These are phyloP conservation scores for Poteriospumella lacustris DNA, from an alignment of 108 stramenopile genomes.

Conservation along the genomic window DNA sequence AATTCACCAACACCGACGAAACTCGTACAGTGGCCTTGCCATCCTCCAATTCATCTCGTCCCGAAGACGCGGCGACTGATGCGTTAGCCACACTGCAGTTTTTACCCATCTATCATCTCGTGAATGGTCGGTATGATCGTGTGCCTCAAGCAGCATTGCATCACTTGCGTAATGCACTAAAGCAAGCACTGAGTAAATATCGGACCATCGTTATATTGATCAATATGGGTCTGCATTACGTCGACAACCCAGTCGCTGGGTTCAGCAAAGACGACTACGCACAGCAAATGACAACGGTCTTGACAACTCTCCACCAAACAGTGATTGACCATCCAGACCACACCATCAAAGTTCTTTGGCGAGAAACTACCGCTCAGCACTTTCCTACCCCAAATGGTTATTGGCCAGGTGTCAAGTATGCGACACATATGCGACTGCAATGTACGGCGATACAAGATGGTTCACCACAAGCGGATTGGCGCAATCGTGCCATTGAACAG, in stretches of 20 bases:
- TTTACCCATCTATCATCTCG: conserved; percentile 5
- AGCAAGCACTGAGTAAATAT: background rate
- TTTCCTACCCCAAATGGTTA: conserved; percentile 12
- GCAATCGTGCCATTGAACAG: background rate
- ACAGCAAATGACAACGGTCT: background rate
- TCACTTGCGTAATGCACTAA: background rate
- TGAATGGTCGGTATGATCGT: conserved; percentile 23
- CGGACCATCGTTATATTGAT: background rate
- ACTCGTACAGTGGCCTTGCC: background rate
- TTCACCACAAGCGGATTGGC: conserved; percentile 19
- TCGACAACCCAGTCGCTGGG: background rate
- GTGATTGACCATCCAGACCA: background rate
- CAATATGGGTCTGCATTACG: conserved; percentile 15
- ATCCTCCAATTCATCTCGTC: background rate
- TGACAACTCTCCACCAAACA: background rate
- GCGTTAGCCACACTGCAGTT: background rate
- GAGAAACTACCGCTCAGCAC: conserved; percentile 11
- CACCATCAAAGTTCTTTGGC: background rate
- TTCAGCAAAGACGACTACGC: background rate
- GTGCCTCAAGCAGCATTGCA: background rate
- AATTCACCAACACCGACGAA: conserved; percentile 12
- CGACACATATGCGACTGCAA: background rate
- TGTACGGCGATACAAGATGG: conserved; percentile 5
- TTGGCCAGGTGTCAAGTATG: conserved; percentile 7
- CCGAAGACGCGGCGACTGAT: background rate